Evolutionary conservation across 1,139 yeast species (phyloP).

Genomic region (Hemisphaericaspora subhashii): DNA sequence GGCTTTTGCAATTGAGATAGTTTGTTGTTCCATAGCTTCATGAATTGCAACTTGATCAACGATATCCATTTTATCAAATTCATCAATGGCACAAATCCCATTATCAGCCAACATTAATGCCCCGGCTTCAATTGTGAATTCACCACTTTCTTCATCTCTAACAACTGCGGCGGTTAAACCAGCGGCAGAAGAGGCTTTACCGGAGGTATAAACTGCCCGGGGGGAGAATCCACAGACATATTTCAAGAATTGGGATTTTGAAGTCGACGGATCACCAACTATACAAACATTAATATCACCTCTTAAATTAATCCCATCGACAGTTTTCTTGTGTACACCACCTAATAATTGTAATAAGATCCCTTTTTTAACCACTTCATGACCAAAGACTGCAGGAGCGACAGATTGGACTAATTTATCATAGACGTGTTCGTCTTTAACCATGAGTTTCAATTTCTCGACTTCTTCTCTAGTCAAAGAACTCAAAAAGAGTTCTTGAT

Average conservation of each 20-base stretch:
- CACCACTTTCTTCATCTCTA: conserved; percentile 96
- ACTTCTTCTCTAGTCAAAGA: conserved; percentile 83
- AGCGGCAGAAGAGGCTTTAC: conserved; percentile 98
- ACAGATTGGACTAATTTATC: conserved; percentile 83
- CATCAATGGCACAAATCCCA: conserved; percentile 98
- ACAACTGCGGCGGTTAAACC: conserved; percentile 99
- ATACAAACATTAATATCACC: conserved; percentile 97
- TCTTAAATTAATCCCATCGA: conserved; percentile 92
- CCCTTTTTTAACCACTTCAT: conserved; percentile 92
- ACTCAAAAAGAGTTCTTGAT: conserved; percentile 78
- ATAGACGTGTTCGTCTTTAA: conserved; percentile 83
- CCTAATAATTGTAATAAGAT: conserved; percentile 84
- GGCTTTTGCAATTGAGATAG: conserved; percentile 96
- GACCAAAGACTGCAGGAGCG: conserved; percentile 98
- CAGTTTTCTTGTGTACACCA: conserved; percentile 93
- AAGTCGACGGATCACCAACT: conserved; percentile 98
- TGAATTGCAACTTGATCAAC: conserved; percentile 97
- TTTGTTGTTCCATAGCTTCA: conserved; percentile 99
- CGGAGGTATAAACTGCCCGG: conserved; percentile 94
- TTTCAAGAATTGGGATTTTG: conserved; percentile 93
- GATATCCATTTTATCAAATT: conserved; percentile 96
- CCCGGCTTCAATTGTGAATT: conserved; percentile 97
- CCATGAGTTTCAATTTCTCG: conserved; percentile 85
- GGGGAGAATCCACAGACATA: conserved; percentile 93
- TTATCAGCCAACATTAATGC: conserved; percentile 98